Evolutionary conservation across 192 early-diverging fungal genomes (phyloP), one percentile per base, ranked within the genome.

Genomic region (Chytriomyces sp.): DNA sequence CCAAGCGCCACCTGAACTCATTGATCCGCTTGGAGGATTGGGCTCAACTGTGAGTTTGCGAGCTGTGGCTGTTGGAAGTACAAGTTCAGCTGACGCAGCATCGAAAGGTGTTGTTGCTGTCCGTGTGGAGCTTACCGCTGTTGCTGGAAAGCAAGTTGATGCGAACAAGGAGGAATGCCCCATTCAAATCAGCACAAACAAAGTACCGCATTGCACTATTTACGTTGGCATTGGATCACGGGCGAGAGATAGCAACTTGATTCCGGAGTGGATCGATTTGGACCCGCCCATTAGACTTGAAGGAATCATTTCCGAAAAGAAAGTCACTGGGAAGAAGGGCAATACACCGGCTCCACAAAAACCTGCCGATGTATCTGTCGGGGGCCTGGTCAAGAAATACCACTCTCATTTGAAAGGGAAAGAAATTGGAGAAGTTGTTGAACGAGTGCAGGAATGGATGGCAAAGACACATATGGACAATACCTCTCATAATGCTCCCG

Each of bases 401-500:
- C 80, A 83, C 68, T 79, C 84, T 8, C 35, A 28, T n/a, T 59
- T 83, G 20, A 74, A 66, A 45, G 84, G 84, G 13, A 20, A 59
- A 61, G 71, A 81, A 67, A 84, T 86, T 77, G 84, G 81, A 0
- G 26, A 35, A 53, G 81, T 71, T 11, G 81, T 83, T 10, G 10
- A 45, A 18, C 23, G 45, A 10, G 82, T 88, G 18, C 61, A 84
- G 45, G 77, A 82, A 66, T 85, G 84, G 86, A 88, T 88, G 84
- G 79, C n/a, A 9, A 86, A 85, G 67, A 78, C 73, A 5, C 81
- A 81, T 67, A 79, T 87, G 48, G 84, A 86, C 48, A 88, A 84
- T 72, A n/a, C 68, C 67, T 64, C 60, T 6, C 50, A 71, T 45
- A 88, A 88, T 67, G 10, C 53, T n/a, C 80, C 84, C 6, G 72